Base-by-base conservation (phyloP, 164 flowering plant species). In the Amborella trichopoda region DNA sequence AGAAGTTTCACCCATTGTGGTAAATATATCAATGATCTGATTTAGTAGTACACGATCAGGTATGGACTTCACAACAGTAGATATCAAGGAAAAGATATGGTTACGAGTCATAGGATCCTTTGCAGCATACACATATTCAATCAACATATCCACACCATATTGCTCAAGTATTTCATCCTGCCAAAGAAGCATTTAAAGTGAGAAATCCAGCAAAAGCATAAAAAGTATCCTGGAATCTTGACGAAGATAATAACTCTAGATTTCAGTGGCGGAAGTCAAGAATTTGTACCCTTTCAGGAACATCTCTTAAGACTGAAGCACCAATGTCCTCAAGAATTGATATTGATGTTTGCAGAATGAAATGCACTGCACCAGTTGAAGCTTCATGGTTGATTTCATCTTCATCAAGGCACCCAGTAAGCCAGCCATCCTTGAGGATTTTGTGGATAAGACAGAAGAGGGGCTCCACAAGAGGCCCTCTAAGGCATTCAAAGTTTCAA, bases 1-100 rank as follows among this genome's bases (percentile, higher is more conserved):
- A 1, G 96, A 58, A 22, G 96, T 77, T 58, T 81, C 80, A 50
- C 94, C 91, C 33, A 75, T 51, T 42, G 70, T 65, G 30, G 73
- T 57, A 48, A 81, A 48, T 47, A 90, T 78, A 58, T 74, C 84
- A 4, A 66, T 39, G 17, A 74, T 68, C 57, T 80, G 83, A 34
- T 66, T 77, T 21, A 37, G n/a, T 59, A 81, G 55, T 27, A 91
- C 58, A 40, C 55, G 68, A 16, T 72, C 76, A 2, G 94, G 81
- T 13, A 44, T 24, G 23, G 80, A 47, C 67, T 76, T 87, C 17
- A 84, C 62, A 47, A 81, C 48, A 17, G 85, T 48, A 22, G 98
- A 59, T 52, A 91, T 60, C 54, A 83, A 60, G 3, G 83, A 71
- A 53, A 81, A 80, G 1, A 72, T 63, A 57, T 83, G 93, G 49